Evolutionary conservation across 257 asterid species (phyloP), one percentile per base, ranked within the genome.

Genomic region (Lantana camara): DNA sequence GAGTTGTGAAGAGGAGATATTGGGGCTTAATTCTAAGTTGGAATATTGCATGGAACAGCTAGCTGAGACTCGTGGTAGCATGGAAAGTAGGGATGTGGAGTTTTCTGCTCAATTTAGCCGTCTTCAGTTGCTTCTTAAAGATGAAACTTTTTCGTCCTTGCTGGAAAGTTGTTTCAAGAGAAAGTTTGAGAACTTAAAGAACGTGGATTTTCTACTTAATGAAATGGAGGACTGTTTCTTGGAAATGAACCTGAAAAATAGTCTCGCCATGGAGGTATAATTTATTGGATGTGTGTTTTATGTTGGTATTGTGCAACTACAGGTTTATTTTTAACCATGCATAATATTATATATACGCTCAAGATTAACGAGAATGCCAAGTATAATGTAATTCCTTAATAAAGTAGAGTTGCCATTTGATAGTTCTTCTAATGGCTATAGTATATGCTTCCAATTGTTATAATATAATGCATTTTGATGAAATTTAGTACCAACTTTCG

Each of bases 11-110:
- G 64, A 81, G 75, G 92, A 85, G 77, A 79, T 79, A 54, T 53
- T 73, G n/a, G 67, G 60, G 40, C 95, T 93, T 64, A 77, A 74
- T 51, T 68, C 85, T 38, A 79, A 80, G 81, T 76, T 93, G 75
- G 76, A 80, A 63, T 78, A 80, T 70, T 85, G 88, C 83, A 79
- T 76, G 82, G 84, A 82, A 72, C 95, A 90, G 79, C 77, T 90
- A 77, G 82, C 81, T 63, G 90, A 84, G 38, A 73, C 76, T 32
- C 90, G 64, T 73, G 86, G 88, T 72, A 80, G 77, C 70, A 34
- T 74, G 50, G 83, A 67, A 58, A 84, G 62, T 74, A 77, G 57
- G 52, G 76, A 82, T 59, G 40, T 73, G 64, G 96, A 82, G 81
- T 70, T 87, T 61, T 80, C 82, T 58, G 81, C 73, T 64, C 85